Percentiles rank a stretch among this genome's conserved stretches.
These are phyloP conservation scores for Yamadazyma akitaensis DNA, from an alignment of 805 yeast genomes.

Conservation along the genomic window DNA sequence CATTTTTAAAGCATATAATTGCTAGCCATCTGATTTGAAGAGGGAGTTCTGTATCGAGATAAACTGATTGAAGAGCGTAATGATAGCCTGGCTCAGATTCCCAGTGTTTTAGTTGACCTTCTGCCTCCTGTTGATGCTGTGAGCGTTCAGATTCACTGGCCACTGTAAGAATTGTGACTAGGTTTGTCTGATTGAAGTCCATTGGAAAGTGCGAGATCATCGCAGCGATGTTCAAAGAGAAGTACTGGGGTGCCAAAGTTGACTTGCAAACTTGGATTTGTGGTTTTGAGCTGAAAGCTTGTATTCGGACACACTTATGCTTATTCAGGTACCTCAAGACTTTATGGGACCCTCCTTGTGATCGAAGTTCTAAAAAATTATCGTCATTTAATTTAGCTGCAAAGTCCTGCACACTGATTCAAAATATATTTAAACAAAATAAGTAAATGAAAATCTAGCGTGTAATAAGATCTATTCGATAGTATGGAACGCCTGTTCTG, in stretches of 20 bases:
- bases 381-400: background rate
- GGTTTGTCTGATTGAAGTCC: constrained; percentile 16
- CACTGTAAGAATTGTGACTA: constrained; percentile 25
- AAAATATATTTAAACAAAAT: background rate
- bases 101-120: constrained; percentile 67
- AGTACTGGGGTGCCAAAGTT: background rate
- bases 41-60: constrained; percentile 55
- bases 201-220: constrained; percentile 6
- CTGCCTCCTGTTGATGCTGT: constrained; percentile 59
- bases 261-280: too few relatives aligned
- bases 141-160: constrained; percentile 45
- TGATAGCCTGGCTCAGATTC: constrained; percentile 61
- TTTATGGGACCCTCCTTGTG: background rate
- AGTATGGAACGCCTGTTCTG: too few relatives aligned
- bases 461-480: too few relatives aligned
- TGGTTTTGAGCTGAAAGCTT: too few relatives aligned
- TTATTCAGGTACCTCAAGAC: background rate
- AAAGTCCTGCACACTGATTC: background rate
- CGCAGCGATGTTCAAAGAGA: background rate
- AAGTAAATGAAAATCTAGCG: too few relatives aligned
- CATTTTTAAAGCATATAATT: constrained; percentile 83
- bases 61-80: constrained; percentile 51
- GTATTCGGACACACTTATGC: too few relatives aligned
- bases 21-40: constrained; percentile 82
- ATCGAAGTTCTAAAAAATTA: background rate